Conservation (phyloP, 257 asterid genomes). For the Pogostemon cablin region DNA sequence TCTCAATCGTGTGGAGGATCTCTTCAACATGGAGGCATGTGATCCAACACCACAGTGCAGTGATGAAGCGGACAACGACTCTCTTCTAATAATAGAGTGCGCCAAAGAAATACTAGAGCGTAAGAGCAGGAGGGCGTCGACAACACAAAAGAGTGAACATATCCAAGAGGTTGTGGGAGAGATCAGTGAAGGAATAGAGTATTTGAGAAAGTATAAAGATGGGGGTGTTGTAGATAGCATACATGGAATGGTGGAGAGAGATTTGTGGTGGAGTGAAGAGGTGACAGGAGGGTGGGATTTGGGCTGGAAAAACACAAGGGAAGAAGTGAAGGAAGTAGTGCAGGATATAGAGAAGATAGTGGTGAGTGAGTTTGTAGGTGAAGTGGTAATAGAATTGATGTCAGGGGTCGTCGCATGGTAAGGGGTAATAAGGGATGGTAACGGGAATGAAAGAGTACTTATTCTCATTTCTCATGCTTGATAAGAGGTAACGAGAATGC, state of each 20-base stretch:
- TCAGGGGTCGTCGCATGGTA: no score
- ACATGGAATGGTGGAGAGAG: slow-evolving; percentile 43
- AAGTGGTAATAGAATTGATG: slow-evolving; percentile 34
- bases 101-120: slow-evolving; percentile 49
- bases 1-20: slow-evolving; percentile 38
- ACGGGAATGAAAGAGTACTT: no score
- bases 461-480: no score
- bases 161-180: slow-evolving; percentile 44
- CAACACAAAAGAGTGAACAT: slow-evolving; percentile 7
- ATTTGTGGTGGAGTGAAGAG: slow-evolving; percentile 43
- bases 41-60: slow-evolving; percentile 3
- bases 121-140: slow-evolving; percentile 31
- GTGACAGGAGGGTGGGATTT: slow-evolving; percentile 42
- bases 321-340: slow-evolving; percentile 46
- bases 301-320: slow-evolving; percentile 44
- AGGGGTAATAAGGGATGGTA: no score
- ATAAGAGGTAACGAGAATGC: no score
- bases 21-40: slow-evolving; percentile 28
- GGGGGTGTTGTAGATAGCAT: slow-evolving; percentile 37
- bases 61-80: slow-evolving; percentile 30
- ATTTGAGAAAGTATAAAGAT: slow-evolving; percentile 35
- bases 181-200: slow-evolving; percentile 47
- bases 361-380: slow-evolving; percentile 46
- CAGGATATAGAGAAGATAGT: slow-evolving; percentile 44
- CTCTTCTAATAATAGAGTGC: slow-evolving; percentile 46